phyloP scores from a whole-genome alignment of 148 eudicot species.

The Fagopyrum esculentum region DNA sequence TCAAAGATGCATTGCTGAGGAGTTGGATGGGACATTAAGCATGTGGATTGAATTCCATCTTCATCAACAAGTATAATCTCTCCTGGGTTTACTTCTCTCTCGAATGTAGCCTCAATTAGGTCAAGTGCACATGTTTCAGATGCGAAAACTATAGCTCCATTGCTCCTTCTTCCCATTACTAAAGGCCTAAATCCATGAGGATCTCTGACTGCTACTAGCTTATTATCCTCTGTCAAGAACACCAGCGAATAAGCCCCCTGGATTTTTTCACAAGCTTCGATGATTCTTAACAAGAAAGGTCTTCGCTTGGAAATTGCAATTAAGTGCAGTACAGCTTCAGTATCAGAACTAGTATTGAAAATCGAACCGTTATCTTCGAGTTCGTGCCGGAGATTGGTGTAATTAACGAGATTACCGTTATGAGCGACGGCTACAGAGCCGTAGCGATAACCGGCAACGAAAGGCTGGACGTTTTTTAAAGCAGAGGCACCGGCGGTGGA shows the following conservation, averaged over 20 bases:
- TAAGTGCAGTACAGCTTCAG: conserved; percentile 45
- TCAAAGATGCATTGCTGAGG: conserved; percentile 54
- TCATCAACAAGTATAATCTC: conserved; percentile 47
- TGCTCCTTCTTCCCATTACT: conserved; percentile 54
- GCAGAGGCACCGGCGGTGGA: conserved; percentile 41
- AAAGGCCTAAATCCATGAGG: conserved; percentile 53
- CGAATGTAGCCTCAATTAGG: conserved; percentile 46
- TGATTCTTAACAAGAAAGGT: conserved; percentile 23
- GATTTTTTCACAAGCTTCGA: conserved; percentile 22
- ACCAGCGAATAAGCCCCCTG: conserved; percentile 58
- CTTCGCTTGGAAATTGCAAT: conserved; percentile 33
- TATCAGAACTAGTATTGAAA: conserved; percentile 44
- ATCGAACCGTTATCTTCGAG: conserved; percentile 36
- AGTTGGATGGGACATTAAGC: conserved; percentile 34
- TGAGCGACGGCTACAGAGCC: conserved; percentile 52
- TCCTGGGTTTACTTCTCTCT: conserved; percentile 51
- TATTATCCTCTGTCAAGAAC: conserved; percentile 35
- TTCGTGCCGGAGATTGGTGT: conserved; percentile 21
- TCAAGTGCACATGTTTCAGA: conserved; percentile 61
- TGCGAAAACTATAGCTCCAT: conserved; percentile 52
- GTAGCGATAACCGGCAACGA: conserved; percentile 42
- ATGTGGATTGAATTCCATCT: conserved; percentile 37
- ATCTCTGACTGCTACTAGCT: conserved; percentile 49
- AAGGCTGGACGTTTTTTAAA: conserved; percentile 48
- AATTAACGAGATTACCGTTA: conserved; percentile 51